Percentiles rank a stretch among this genome's conserved stretches.
Evolutionary conservation across 345 rosid genomes (phyloP).

Genomic region (Zanthoxylum bungeanum): DNA sequence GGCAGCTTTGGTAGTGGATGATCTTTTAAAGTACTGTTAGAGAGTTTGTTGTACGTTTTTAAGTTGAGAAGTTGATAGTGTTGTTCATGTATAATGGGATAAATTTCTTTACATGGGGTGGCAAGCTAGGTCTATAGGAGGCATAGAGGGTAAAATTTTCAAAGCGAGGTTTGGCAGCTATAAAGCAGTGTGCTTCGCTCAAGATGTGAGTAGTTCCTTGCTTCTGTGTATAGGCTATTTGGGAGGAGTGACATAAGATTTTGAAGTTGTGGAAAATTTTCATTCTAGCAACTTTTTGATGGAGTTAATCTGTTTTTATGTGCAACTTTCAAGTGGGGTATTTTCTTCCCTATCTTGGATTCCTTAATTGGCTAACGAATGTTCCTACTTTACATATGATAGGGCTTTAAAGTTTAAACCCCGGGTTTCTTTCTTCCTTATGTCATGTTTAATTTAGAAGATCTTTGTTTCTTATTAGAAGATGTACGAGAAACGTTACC

Average conservation of each 20-base stretch:
- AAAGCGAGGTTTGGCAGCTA: neutral
- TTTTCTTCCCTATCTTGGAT: neutral
- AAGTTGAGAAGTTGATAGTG: neutral
- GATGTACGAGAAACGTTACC: neutral
- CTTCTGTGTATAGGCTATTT: neutral
- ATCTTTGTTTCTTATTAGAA: too few relatives aligned
- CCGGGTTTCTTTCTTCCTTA: neutral
- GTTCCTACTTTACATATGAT: neutral
- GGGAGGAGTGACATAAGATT: neutral
- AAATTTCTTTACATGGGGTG: neutral
- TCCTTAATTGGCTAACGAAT: neutral
- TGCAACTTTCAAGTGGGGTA: neutral
- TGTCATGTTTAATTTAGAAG: too few relatives aligned
- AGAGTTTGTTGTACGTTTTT: neutral
- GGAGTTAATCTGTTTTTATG: neutral
- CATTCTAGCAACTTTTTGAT: neutral
- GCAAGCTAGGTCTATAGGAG: neutral
- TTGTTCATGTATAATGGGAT: neutral
- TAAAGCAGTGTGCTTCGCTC: neutral
- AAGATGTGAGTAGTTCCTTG: neutral
- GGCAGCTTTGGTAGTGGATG: neutral
- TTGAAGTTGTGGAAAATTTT: neutral
- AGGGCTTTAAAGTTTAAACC: neutral
- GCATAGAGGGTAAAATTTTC: neutral
- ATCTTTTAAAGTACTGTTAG: neutral